Conservation (phyloP, 352 stramenopile species). For the Phytophthora melonis region DNA sequence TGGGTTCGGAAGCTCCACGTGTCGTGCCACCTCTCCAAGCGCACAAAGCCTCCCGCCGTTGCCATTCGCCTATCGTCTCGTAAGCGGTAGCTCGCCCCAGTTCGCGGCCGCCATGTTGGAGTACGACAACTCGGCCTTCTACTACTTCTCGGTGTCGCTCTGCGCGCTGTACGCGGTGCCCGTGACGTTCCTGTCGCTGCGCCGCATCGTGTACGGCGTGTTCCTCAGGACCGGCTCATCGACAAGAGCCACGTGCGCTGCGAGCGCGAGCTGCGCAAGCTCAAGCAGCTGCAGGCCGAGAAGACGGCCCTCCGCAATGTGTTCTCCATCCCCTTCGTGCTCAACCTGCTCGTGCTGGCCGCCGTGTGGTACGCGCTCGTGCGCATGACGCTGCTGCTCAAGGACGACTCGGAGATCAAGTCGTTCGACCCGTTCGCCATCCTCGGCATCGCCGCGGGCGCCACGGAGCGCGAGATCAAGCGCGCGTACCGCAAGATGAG, state of each 20-base stretch:
- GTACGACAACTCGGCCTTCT: constrained; percentile 99
- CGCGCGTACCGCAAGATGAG: constrained; percentile 94
- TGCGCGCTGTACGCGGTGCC: constrained; percentile 97
- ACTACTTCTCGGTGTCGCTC: constrained; percentile 98
- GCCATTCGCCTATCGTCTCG: constrained; percentile 29
- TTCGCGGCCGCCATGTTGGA: constrained; percentile 88
- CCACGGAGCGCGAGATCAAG: constrained; percentile 97
- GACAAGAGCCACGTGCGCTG: constrained; percentile 85
- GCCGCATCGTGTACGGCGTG: constrained; percentile 88
- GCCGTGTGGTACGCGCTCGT: constrained; percentile 88
- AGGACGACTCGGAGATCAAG: constrained; percentile 97
- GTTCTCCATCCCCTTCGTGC: constrained; percentile 80
- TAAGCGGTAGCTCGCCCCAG: neutral
- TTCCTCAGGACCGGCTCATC: constrained; percentile 91
- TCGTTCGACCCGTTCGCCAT: constrained; percentile 99
- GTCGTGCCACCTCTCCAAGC: constrained; percentile 19
- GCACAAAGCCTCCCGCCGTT: neutral
- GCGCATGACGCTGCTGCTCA: constrained; percentile 92
- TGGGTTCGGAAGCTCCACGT: constrained; percentile 34
- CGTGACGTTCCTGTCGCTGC: constrained; percentile 92
- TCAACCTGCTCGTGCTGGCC: constrained; percentile 79
- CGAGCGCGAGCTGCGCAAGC: constrained; percentile 85
- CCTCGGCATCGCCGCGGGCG: constrained; percentile 92
- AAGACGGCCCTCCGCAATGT: constrained; percentile 88
- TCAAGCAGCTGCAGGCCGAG: constrained; percentile 87